These are phyloP conservation scores for Phaeolepiota aurea DNA, from an alignment of 768 basidiomycete species.

Conservation along the genomic window DNA sequence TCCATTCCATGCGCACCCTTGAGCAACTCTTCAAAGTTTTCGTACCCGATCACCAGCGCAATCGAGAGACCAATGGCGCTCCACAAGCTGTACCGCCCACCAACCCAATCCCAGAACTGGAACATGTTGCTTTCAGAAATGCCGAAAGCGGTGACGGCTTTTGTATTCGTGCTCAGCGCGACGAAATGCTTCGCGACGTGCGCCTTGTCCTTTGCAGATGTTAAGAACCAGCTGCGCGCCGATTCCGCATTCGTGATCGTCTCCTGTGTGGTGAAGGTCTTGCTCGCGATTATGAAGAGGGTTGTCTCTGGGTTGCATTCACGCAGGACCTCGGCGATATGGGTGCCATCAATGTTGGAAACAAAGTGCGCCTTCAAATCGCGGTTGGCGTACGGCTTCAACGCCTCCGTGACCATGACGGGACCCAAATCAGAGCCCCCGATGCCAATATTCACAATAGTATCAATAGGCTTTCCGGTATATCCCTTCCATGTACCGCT, in stretches of 20 bases:
- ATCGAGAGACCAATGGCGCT: constrained; percentile 96
- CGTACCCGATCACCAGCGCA: constrained; percentile 86
- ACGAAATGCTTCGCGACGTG: constrained; percentile 99
- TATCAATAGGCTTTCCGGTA: constrained; percentile 89
- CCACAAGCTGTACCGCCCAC: constrained; percentile 97
- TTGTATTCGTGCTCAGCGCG: constrained; percentile 93
- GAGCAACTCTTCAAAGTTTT: constrained; percentile 87
- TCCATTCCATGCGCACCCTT: constrained; percentile 97
- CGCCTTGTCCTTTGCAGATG: constrained; percentile 69
- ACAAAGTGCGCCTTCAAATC: constrained; percentile 86
- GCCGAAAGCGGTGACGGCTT: constrained; percentile 88
- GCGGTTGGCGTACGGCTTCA: constrained; percentile 88
- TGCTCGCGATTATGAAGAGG: constrained; percentile 96
- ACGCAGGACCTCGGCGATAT: constrained; percentile 82
- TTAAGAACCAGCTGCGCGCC: constrained; percentile 92
- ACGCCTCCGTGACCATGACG: constrained; percentile 98
- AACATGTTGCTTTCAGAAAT: constrained; percentile 95
- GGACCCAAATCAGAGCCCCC: constrained; percentile 97
- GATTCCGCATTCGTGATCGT: constrained; percentile 98
- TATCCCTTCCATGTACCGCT: constrained; percentile 93
- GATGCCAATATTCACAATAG: constrained; percentile 98
- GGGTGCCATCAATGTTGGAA: constrained; percentile 97
- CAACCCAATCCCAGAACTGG: constrained; percentile 99
- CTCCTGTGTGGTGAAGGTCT: constrained; percentile 99
- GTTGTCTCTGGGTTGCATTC: constrained; percentile 86